phyloP scores from a whole-genome alignment of 2,329 filamentous ascomycete species.

The Neodidymelliopsis sp. region DNA sequence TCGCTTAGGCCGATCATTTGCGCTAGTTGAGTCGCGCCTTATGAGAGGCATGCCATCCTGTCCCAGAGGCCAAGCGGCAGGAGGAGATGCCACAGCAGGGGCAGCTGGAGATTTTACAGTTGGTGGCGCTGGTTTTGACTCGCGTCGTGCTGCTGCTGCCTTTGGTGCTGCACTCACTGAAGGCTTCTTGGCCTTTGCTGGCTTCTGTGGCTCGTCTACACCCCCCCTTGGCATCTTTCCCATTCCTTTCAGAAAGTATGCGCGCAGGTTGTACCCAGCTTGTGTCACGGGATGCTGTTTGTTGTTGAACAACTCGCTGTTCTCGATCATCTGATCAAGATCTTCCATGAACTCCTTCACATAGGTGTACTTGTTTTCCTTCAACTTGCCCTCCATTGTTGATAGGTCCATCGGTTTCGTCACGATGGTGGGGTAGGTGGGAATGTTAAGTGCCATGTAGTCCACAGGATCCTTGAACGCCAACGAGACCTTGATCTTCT shows the following conservation, averaged over 20 bases:
- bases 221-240: conserved; percentile 64
- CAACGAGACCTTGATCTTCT: conserved; percentile 82
- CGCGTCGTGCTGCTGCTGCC: conserved; percentile 55
- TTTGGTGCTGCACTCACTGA: conserved; percentile 39
- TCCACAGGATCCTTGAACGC: conserved; percentile 82
- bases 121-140: conserved; percentile 54
- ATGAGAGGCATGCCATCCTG: conserved; percentile 82
- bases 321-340: conserved; percentile 78
- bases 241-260: conserved; percentile 68
- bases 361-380: conserved; percentile 71
- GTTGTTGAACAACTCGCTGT: conserved; percentile 85
- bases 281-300: conserved; percentile 74
- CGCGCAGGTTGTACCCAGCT: conserved; percentile 68
- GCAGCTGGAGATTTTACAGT: conserved; percentile 56
- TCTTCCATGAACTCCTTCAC: conserved; percentile 78
- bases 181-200: conserved; percentile 60
- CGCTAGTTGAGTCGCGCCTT: conserved; percentile 81
- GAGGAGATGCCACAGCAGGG: conserved; percentile 53
- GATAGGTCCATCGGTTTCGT: conserved; percentile 83
- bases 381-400: conserved; percentile 82
- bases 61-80: conserved; percentile 74
- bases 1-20: conserved; percentile 85
- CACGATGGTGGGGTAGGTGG: conserved; percentile 75
- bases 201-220: conserved; percentile 62
- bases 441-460: conserved; percentile 76